phyloP scores from a whole-genome alignment of 805 yeast genomes.

The Hanseniaspora osmophila region DNA sequence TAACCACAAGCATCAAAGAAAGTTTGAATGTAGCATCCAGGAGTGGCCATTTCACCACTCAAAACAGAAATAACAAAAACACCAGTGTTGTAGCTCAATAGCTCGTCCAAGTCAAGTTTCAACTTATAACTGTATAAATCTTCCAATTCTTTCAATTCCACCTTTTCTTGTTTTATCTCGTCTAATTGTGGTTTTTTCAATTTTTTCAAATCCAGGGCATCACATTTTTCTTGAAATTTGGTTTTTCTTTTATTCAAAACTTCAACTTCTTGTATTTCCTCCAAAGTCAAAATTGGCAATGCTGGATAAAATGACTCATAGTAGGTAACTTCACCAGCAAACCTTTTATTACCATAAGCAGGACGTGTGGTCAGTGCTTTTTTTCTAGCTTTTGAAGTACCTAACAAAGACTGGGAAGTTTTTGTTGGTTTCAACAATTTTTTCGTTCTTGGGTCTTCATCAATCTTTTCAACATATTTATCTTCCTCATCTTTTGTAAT shows the following conservation, averaged over 20 bases:
- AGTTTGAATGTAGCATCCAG: slow-evolving; percentile 55
- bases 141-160: slow-evolving; percentile 23
- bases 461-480: slow-evolving; percentile 41
- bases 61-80: slow-evolving; percentile 54
- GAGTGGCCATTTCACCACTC: slow-evolving; percentile 40
- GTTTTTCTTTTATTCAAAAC: slow-evolving; percentile 26
- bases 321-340: slow-evolving; percentile 57
- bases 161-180: slow-evolving; percentile 18
- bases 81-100: slow-evolving; percentile 54
- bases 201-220: slow-evolving; percentile 21
- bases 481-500: slow-evolving; percentile 50
- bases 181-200: slow-evolving; percentile 17
- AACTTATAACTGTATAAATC: slow-evolving; percentile 28
- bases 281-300: slow-evolving; percentile 62
- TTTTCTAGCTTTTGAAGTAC: neutral
- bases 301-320: slow-evolving; percentile 73
- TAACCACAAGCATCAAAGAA: slow-evolving; percentile 66
- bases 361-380: neutral
- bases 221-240: slow-evolving; percentile 21
- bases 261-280: slow-evolving; percentile 49
- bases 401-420: neutral
- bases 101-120: slow-evolving; percentile 43
- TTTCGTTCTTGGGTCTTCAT: slow-evolving; percentile 35
- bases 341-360: slow-evolving; percentile 13
- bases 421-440: neutral